Evolutionary conservation across 768 basidiomycete species (phyloP), one percentile per base, ranked within the genome.

Genomic region (Scleroderma bovista): DNA sequence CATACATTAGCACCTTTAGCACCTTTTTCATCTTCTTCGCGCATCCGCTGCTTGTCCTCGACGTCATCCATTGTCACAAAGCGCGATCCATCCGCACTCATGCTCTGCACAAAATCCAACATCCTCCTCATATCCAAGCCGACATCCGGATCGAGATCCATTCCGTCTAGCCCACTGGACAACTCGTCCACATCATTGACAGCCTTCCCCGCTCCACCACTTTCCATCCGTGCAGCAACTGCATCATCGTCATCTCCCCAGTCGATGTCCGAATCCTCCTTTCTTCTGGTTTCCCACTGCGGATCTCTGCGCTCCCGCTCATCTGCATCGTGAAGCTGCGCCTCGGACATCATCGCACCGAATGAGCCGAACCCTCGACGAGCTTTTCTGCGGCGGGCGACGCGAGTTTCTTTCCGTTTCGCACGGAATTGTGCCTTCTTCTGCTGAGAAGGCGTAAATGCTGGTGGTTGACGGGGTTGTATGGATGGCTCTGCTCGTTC

Each of bases 31-130:
- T 83, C 81, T 56, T 84, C 81, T 36, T 34, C 50, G 46, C 55
- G 61, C 60, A 84, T 76, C 54, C 62, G 65, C 49, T 71, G 72
- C 46, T 68, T 74, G 62, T 85, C 84, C 41, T 69, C 75, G 19
- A 88, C 57, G 65, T 90, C 87, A 57, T 82, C 84, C 67, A 82
- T 80, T n/a, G 82, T 83, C 41, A 77, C 65, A 53, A 75, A 73
- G 40, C 51, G 56, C 4, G 73, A 74, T 6, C 78, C 80, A 19
- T 72, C 63, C 8, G 54, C 72, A 50, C 77, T 65, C 72, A 79
- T 74, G 6, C 83, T 74, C 44, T 69, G 59, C 37, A 77, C 69
- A 51, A 86, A 86, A 13, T 66, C 60, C 51, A 65, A 61, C 83
- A 87, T 78, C 19, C 78, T 79, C 3, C 64, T 60, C 39, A 71